A percentile compares a stretch with the other conserved stretches of the same genome.
These are phyloP conservation scores for Myxozyma geophila DNA, from an alignment of 805 yeast genomes.

Conservation along the genomic window DNA sequence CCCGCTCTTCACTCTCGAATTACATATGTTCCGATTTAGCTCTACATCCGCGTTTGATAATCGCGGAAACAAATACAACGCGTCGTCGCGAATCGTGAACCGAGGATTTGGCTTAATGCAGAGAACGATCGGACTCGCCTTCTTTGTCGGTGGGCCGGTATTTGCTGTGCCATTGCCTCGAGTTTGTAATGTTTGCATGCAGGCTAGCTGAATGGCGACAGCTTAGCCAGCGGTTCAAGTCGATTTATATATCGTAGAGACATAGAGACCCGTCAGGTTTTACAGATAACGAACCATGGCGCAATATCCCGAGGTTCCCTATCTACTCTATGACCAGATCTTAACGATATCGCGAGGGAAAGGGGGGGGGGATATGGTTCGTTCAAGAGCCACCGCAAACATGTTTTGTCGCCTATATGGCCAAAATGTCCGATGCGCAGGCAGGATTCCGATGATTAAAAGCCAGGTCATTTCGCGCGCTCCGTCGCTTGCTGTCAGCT, in stretches of 20 bases:
- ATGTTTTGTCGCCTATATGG: constrained; percentile 63
- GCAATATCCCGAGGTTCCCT: too few species aligned
- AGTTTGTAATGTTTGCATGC: constrained; percentile 34
- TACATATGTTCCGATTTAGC: constrained; percentile 59
- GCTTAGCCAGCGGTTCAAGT: constrained; percentile 12
- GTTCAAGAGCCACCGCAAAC: constrained; percentile 56
- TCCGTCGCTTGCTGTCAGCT: too few species aligned
- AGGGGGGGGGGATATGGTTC: constrained; percentile 64
- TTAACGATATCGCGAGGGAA: constrained; percentile 68
- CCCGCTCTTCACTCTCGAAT: constrained; percentile 51
- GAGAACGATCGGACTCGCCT: constrained; percentile 56
- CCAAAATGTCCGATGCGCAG: constrained; percentile 55
- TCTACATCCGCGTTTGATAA: constrained; percentile 47
- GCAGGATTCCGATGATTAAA: too few species aligned
- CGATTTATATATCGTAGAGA: constrained; percentile 40
- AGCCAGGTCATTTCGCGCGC: too few species aligned
- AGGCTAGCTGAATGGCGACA: constrained; percentile 20
- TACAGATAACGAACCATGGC: constrained; percentile 40
- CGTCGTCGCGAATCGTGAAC: constrained; percentile 55
- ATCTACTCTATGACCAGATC: constrained; percentile 67
- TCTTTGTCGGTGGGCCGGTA: constrained; percentile 52
- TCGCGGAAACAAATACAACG: constrained; percentile 50
- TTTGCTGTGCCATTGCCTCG: constrained; percentile 32
- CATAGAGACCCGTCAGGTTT: constrained; percentile 10
- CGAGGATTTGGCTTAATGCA: constrained; percentile 49